A percentile compares a stretch with the other conserved stretches of the same genome.
phyloP scores from a whole-genome alignment of 2,329 filamentous ascomycete species.

The Neophaeococcomyces aloes region DNA sequence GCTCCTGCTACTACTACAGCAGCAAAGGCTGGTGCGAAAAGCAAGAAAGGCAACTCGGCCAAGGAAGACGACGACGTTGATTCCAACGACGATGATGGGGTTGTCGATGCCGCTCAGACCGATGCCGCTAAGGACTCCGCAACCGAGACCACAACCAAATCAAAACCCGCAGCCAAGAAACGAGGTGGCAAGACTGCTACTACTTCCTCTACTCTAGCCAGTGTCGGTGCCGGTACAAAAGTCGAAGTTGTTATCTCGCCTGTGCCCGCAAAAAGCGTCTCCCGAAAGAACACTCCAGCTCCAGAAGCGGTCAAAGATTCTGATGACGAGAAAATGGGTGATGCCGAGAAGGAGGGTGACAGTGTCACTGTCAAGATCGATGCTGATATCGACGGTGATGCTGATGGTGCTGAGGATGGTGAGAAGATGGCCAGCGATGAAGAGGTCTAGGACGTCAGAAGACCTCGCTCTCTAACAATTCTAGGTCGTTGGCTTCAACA shows the following conservation, averaged over 20 bases:
- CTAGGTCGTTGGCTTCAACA: too few species aligned
- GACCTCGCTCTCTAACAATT: too few species aligned
- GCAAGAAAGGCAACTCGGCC: slow-evolving; percentile 1
- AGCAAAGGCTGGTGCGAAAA: background rate
- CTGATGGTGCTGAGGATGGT: background rate
- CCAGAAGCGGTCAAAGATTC: too few species aligned
- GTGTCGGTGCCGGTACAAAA: too few species aligned
- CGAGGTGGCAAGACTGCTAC: background rate
- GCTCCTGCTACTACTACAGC: background rate
- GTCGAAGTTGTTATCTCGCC: too few species aligned
- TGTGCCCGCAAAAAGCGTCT: too few species aligned
- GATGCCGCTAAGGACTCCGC: too few species aligned
- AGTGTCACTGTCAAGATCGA: background rate
- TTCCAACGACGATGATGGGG: slow-evolving; percentile 4
- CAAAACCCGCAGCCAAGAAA: background rate
- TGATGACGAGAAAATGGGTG: too few species aligned
- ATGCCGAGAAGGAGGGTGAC: too few species aligned
- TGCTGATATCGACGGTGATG: background rate
- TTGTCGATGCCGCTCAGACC: background rate
- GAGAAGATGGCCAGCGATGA: background rate
- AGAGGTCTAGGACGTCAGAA: background rate
- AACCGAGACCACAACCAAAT: slow-evolving; percentile 1
- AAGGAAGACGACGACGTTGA: slow-evolving; percentile 2
- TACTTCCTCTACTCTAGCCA: background rate
- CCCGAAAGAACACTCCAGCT: too few species aligned